Evolutionary conservation across 202 grass and related monocot species (phyloP), one percentile per base, ranked within the genome.

Genomic region (Elaeis oleifera): DNA sequence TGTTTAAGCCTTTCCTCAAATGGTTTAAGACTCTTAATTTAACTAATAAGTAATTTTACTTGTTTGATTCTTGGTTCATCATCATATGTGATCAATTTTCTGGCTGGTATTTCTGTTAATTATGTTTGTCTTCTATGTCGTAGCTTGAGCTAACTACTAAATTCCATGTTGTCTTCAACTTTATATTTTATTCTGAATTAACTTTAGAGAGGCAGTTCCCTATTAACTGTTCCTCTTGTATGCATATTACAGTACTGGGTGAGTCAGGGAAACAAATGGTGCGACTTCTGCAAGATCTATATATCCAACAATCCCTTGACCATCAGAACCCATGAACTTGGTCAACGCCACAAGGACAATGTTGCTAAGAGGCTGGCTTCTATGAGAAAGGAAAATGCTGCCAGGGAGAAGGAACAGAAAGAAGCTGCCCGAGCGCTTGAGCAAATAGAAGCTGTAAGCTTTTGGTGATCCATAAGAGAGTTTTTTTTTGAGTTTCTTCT

Each of bases 241-340:
- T 58, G 0, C 60, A 5, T 64, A 4, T 83, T 99, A 53, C 82
- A 99, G 94, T 99, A 99, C 17, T 99, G 94, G 94, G 94, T 99
- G 77, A 99, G 94, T 80, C 85, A 99, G 71, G 94, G 88, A 75
- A 99, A 92, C 73, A 99, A 99, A 89, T 92, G 88, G 94, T 99
- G 94, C 4, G 88, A 99, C 36, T 74, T 99, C 9, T 89, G 94
- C 67, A 89, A 99, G 71, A 99, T 99, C 53, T 99, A 77, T 56
- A 99, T 94, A 72, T 57, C 88, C 0, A 89, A 99, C 65, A 99
- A 99, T 63, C 75, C 82, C 0, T 79, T 86, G 60, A 99, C 88
- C 59, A 87, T 99, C 66, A 84, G 94, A 70, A 99, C 84, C 16
- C 88, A 99, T 86, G 94, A 99, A 23, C 59, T 92, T n/a, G 94